Base-by-base conservation (phyloP, 139 green algal genomes). In the Coelastrella sp. region DNA sequence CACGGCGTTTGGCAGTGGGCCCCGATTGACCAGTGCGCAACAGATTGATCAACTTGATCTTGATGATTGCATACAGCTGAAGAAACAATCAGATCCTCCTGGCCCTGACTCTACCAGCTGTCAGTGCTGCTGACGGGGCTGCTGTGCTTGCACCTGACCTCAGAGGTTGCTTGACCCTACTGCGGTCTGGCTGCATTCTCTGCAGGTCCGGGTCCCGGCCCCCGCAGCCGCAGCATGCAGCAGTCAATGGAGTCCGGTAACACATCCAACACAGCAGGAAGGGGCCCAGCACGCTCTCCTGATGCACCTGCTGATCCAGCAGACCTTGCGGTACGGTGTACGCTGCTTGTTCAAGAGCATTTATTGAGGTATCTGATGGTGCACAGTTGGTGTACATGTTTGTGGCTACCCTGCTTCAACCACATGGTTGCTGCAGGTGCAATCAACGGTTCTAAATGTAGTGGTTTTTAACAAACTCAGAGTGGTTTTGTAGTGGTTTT, bases 251-350 rank as follows among this genome's bases (percentile, higher is more conserved):
- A 73, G 13, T 57, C 83, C 22, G 83, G 83, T 0, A 56, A 80
- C 8, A 23, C 22, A 6, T 65, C 22, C 17, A 14, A 61, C 81
- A 77, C 81, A 13, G 8, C 47, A n/a, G 23, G 81, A n/a, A 22
- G 23, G 6, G 77, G 23, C 11, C 54, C 77, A 32, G 77, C 77
- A 13, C 83, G 83, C 68, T 80, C 68, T 0, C 83, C 83, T 58
- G 83, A 88, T 65, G 83, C 83, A 32, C 83, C 83, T 3, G 83
- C 68, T n/a, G 83, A 88, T 32, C 83, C 83, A n/a, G 83, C 83
- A 54, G 83, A 88, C 3, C 83, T 88, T 8, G 54, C n/a, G 68
- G 68, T 76, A 22, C 5, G 68, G 22, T 5, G 17, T 47, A 76
- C 3, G 22, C 5, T 76, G 2, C 8, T 76, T 6, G 14, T 76